Evolutionary conservation across 352 stramenopile species (phyloP), one percentile per base, ranked within the genome.

Genomic region (Hyaloperonospora arabidopsidis): DNA sequence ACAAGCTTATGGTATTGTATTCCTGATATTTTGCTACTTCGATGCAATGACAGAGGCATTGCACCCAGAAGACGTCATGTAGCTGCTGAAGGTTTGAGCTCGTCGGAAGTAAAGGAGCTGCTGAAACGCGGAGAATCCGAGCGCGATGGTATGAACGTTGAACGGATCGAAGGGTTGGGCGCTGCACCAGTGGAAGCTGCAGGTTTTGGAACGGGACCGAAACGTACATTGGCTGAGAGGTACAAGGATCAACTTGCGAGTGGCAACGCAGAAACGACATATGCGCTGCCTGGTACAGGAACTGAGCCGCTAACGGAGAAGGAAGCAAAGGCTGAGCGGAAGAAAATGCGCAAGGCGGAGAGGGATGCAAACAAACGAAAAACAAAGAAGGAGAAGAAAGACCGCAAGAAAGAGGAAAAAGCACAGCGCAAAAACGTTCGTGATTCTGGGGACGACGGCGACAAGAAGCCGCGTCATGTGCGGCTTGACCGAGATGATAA

Each of bases 81-180:
- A 50, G 63, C 72, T 22, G 68, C 63, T 12, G 70, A 69, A 12
- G 57, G 69, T 15, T 56, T 96, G 38, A 84, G 90, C 53, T 65
- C 73, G 39, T 75, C 71, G 2, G 87, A 96, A 57, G 68, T 94
- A 61, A 95, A 96, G 57, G 70, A 92, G 56, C 72, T 96, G 18
- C 63, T 96, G 17, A 85, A 82, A 54, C 76, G 79, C 19, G 86
- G 87, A 7, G 76, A 82, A 18, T 77, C 79, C 19, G 75, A 89
- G 44, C 73, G 76, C n/a, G 76, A 85, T 50, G 78, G 72, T 14
- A 55, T 85, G 41, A 63, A 88, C 46, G 72, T 68, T 2, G 86
- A 96, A 54, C 76, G 87, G 10, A 67, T 95, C n/a, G 79, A 93
- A 76, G 87, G 87, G 0, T 58, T 96, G 3, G 87, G 87, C 4